Conservation (phyloP, 1,284 basidiomycete species). For the Tetrapyrgos nigripes region DNA sequence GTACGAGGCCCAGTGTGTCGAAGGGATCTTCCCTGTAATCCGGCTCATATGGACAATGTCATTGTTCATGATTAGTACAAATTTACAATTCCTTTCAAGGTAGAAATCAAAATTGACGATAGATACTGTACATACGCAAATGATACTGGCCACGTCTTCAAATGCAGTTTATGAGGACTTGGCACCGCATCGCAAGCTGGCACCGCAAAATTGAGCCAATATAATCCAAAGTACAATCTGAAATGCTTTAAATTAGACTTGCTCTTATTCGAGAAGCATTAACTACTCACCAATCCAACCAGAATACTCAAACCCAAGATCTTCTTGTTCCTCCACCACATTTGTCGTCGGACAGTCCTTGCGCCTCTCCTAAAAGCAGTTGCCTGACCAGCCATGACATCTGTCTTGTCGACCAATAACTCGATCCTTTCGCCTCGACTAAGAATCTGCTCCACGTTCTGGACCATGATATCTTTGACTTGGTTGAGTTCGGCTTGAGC, state of each 20-base stretch:
- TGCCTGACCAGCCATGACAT: conserved; percentile 93
- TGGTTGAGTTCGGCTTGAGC: conserved; percentile 92
- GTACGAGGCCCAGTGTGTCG: too few relatives aligned
- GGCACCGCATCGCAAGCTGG: conserved; percentile 66
- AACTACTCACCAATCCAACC: conserved; percentile 75
- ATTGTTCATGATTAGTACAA: too few relatives aligned
- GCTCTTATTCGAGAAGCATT: not conserved
- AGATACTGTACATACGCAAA: too few relatives aligned
- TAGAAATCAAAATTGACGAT: too few relatives aligned
- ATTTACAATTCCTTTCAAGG: too few relatives aligned
- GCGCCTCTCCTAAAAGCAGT: conserved; percentile 96
- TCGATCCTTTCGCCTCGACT: conserved; percentile 95
- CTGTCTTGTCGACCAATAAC: conserved; percentile 96
- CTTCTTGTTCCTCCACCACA: conserved; percentile 97
- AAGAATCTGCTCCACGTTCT: conserved; percentile 95
- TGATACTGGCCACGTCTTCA: not conserved
- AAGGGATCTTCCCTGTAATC: too few relatives aligned
- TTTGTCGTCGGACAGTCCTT: conserved; percentile 84
- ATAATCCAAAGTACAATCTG: conserved; percentile 83
- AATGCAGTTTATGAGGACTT: conserved; percentile 17
- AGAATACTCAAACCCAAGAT: conserved; percentile 75
- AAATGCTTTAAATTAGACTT: conserved; percentile 11
- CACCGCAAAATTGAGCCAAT: conserved; percentile 87
- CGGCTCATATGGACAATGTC: too few relatives aligned
- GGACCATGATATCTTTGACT: conserved; percentile 98